Base-by-base conservation (phyloP, 2,329 filamentous ascomycete species). In the Xylariaceae sp. region DNA sequence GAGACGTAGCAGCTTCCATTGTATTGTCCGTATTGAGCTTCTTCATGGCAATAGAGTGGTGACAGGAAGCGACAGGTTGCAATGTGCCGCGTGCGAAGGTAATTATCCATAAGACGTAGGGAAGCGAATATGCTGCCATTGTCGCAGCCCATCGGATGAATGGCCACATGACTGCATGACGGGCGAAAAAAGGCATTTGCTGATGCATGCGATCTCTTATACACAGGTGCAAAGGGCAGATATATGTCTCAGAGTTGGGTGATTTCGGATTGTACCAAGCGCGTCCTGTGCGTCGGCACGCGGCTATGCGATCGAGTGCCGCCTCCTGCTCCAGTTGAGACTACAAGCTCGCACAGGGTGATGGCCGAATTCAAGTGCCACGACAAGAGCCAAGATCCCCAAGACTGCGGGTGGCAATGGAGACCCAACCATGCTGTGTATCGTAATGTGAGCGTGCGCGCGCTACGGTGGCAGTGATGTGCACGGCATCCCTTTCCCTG, bases 401-500 rank as follows among this genome's bases (percentile, higher is more conserved):
- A 40, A 37, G n/a, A 16, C 29, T 15, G 16, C 22, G 32, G 42
- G 37, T 43, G 15, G 21, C 30, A 7, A 13, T 13, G 9, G 18
- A 10, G 21, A 12, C 30, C 36, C 29, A 22, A 30, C 21, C 32
- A 39, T 43, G 32, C 36, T 45, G 34, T 30, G 39, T 37, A 26
- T 44, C 36, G 44, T 40, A 22, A 30, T 45, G 29, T 30, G 40
- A 22, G 19, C 19, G 41, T 43, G 40, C 19, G 19, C 26, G 21
- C 47, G 50, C 45, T 15, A 18, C 40, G 4, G 37, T 32, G 21
- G 26, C 29, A 39, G 48, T 37, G 44, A 21, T 13, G 36, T 47
- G 42, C 49, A 47, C 26, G 29, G 37, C 54, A 51, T 39, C 22
- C 30, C 26, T 37, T 43, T 22, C 19, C n/a, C 30, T 30, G 51